phyloP scores from a whole-genome alignment of 257 asterid species.

The Solanum corneliomulleri region DNA sequence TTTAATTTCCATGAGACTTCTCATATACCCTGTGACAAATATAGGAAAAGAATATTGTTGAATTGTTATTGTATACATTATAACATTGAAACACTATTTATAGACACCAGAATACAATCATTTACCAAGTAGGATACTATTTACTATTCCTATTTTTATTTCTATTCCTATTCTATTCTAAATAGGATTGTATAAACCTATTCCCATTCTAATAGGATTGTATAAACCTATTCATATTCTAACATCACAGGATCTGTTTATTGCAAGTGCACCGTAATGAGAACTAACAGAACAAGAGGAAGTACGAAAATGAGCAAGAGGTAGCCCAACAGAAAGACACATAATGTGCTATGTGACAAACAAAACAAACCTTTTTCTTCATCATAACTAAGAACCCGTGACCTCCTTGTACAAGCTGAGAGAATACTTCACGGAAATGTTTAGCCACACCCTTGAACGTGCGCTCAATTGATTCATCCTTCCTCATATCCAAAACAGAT shows the following conservation, averaged over 20 bases:
- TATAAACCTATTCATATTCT: too few species aligned
- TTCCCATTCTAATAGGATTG: too few species aligned
- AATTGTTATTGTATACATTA: too few species aligned
- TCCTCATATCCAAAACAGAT: conserved; percentile 89
- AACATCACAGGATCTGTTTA: background rate
- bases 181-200: too few species aligned
- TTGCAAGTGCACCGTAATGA: background rate
- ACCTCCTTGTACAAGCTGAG: conserved; percentile 99
- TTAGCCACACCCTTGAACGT: conserved; percentile 97
- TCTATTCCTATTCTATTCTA: too few species aligned
- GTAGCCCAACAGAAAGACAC: background rate
- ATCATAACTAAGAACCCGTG: conserved; percentile 87
- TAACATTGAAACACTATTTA: too few species aligned
- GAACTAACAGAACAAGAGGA: background rate
- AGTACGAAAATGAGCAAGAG: background rate
- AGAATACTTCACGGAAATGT: conserved; percentile 92
- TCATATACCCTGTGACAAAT: background rate
- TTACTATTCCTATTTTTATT: too few species aligned
- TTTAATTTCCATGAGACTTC: background rate
- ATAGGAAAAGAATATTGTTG: too few species aligned
- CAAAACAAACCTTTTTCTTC: conserved; percentile 82
- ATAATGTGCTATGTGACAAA: background rate
- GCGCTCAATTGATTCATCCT: conserved; percentile 98
- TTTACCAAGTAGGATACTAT: too few species aligned
- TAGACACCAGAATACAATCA: too few species aligned